Evolutionary conservation across 179 eudicot species (phyloP).

Genomic region (Nepenthes alata): DNA sequence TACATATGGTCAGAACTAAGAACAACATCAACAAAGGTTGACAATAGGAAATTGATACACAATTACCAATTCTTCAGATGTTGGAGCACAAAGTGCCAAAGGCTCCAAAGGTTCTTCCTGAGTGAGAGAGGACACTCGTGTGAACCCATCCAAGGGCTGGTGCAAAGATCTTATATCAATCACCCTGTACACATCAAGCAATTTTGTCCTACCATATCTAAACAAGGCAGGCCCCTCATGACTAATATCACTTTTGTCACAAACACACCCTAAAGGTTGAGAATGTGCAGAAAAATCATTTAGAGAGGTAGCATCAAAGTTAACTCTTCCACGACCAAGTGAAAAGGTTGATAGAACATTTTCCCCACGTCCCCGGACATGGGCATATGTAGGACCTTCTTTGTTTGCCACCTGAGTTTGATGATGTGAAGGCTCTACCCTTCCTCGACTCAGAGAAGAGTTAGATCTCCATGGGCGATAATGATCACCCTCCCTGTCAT

Average conservation of each 20-base stretch:
- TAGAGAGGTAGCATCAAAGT: constrained; percentile 25
- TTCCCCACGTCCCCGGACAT: constrained; percentile 88
- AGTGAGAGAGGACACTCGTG: constrained; percentile 61
- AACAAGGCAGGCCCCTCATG: constrained; percentile 38
- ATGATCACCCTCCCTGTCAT: constrained; percentile 68
- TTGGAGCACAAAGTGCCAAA: constrained; percentile 62
- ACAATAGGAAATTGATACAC: not conserved
- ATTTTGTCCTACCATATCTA: constrained; percentile 59
- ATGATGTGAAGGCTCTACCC: constrained; percentile 42
- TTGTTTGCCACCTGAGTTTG: constrained; percentile 40
- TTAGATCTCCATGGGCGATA: constrained; percentile 79
- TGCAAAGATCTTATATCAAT: constrained; percentile 37
- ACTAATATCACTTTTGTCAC: constrained; percentile 47
- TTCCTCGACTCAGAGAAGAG: constrained; percentile 56
- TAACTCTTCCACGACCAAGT: constrained; percentile 53
- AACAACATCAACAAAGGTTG: constrained; percentile 2
- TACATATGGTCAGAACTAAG: constrained; percentile 12
- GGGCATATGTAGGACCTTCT: constrained; percentile 41
- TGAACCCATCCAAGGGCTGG: constrained; percentile 40
- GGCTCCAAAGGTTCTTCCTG: constrained; percentile 75
- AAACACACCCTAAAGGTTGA: constrained; percentile 21
- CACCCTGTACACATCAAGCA: constrained; percentile 65
- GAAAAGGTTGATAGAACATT: constrained; percentile 35
- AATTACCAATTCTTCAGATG: constrained; percentile 71
- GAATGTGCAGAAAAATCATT: constrained; percentile 18